Percentiles rank a stretch among this genome's conserved stretches.
phyloP scores from a whole-genome alignment of 495 filamentous ascomycete genomes.

The Parathielavia hyrcaniae region DNA sequence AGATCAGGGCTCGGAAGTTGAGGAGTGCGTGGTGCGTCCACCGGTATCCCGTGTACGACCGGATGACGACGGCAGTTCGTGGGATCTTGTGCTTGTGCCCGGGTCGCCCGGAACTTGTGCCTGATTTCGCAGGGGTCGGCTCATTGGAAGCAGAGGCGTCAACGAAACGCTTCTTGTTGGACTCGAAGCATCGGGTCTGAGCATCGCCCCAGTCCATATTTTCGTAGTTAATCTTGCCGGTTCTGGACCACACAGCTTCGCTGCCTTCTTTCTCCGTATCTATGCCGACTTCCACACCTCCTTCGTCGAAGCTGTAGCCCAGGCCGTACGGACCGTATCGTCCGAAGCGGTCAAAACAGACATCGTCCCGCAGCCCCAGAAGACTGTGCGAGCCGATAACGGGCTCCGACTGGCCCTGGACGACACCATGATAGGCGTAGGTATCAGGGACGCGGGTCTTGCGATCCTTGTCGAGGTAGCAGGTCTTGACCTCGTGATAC shows the following conservation, averaged over 20 bases:
- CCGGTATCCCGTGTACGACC: conserved; percentile 61
- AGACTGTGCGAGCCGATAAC: conserved; percentile 73
- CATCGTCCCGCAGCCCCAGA: conserved; percentile 69
- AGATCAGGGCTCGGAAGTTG: conserved; percentile 72
- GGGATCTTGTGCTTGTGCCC: conserved; percentile 33
- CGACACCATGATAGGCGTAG: conserved; percentile 64
- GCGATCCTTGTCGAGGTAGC: conserved; percentile 64
- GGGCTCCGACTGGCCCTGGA: conserved; percentile 72
- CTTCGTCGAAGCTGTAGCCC: conserved; percentile 68
- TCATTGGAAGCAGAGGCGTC: conserved; percentile 15
- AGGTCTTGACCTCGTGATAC: conserved; percentile 60
- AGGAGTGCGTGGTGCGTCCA: conserved; percentile 64
- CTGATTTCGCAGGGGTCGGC: not conserved
- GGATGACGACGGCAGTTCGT: conserved; percentile 67
- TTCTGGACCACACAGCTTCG: conserved; percentile 62
- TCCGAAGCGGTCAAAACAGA: conserved; percentile 93
- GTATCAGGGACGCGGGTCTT: conserved; percentile 56
- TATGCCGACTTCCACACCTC: conserved; percentile 69
- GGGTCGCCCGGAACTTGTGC: not conserved
- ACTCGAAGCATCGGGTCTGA: conserved; percentile 60
- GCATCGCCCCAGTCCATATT: conserved; percentile 68
- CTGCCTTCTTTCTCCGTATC: conserved; percentile 69
- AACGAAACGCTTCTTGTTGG: conserved; percentile 61
- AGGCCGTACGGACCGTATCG: conserved; percentile 84
- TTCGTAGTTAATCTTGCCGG: conserved; percentile 67